A percentile compares a stretch with the other conserved stretches of the same genome.
Conservation (phyloP, 495 filamentous ascomycete species). For the Aspergillus carlsbadensis region DNA sequence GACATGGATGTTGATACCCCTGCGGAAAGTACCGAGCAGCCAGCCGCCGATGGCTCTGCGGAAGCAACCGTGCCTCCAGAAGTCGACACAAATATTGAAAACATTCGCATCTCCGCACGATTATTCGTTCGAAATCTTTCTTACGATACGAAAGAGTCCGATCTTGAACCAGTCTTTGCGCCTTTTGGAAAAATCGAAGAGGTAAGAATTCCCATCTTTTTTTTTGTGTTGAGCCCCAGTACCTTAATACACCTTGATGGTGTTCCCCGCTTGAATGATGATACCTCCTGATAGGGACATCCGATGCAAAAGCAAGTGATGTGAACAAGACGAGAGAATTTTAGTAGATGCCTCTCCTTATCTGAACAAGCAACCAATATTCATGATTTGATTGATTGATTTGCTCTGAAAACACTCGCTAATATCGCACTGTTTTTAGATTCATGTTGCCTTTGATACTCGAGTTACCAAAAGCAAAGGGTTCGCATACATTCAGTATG, state of each 20-base stretch:
- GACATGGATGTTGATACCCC: constrained; percentile 21
- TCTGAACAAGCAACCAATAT: constrained; percentile 47
- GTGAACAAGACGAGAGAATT: constrained; percentile 62
- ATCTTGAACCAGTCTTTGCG: constrained; percentile 68
- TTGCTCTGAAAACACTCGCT: constrained; percentile 31
- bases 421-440: constrained; percentile 56
- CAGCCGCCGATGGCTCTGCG: constrained; percentile 10
- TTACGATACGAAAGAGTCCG: constrained; percentile 75
- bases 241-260: neutral
- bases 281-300: constrained; percentile 99
- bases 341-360: constrained; percentile 75
- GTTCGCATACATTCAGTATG: constrained; percentile 82
- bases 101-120: constrained; percentile 53
- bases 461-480: constrained; percentile 70
- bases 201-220: constrained; percentile 56
- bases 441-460: constrained; percentile 74
- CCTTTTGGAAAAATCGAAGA: constrained; percentile 76
- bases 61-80: constrained; percentile 20
- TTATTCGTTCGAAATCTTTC: constrained; percentile 88
- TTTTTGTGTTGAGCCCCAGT: constrained; percentile 1
- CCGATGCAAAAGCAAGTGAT: constrained; percentile 78
- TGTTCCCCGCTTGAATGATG: constrained; percentile 63
- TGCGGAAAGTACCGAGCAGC: constrained; percentile 5
- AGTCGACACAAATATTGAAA: constrained; percentile 40
- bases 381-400: constrained; percentile 33